Conservation (phyloP, 768 basidiomycete genomes). For the Lactarius sp. region DNA sequence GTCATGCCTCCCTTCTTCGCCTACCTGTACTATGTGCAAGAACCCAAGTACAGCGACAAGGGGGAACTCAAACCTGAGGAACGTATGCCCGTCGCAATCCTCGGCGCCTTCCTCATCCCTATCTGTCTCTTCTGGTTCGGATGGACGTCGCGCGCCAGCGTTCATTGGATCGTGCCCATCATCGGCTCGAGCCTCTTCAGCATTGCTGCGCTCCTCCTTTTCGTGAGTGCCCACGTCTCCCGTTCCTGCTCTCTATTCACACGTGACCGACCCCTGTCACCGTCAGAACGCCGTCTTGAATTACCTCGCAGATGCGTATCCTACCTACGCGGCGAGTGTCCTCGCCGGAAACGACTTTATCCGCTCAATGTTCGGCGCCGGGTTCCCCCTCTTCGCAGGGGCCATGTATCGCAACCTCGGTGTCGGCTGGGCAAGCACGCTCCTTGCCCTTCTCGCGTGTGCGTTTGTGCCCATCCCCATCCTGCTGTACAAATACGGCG, state of each 20-base stretch:
- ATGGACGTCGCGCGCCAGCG: constrained; percentile 29
- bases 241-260: constrained; percentile 24
- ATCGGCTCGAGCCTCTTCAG: constrained; percentile 35
- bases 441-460: constrained; percentile 30
- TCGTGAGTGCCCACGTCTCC: constrained; percentile 26
- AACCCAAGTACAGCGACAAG: constrained; percentile 22
- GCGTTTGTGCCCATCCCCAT: constrained; percentile 29
- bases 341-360: constrained; percentile 36
- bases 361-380: constrained; percentile 28
- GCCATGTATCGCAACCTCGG: constrained; percentile 29
- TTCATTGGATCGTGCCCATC: constrained; percentile 37
- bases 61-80: constrained; percentile 30
- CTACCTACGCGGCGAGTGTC: constrained; percentile 32
- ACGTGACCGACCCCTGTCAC: not conserved
- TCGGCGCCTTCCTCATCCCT: constrained; percentile 34
- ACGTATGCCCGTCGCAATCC: constrained; percentile 34
- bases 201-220: constrained; percentile 33
- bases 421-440: constrained; percentile 29
- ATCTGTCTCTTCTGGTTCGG: constrained; percentile 36
- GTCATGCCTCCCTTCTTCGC: constrained; percentile 22
- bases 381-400: constrained; percentile 25
- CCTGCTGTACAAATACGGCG: constrained; percentile 21
- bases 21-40: constrained; percentile 21
- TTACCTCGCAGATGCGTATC: constrained; percentile 34
- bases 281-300: constrained; percentile 27